A percentile compares a stretch with the other conserved stretches of the same genome.
phyloP scores from a whole-genome alignment of 805 yeast species.

The Candida jianshihensis region DNA sequence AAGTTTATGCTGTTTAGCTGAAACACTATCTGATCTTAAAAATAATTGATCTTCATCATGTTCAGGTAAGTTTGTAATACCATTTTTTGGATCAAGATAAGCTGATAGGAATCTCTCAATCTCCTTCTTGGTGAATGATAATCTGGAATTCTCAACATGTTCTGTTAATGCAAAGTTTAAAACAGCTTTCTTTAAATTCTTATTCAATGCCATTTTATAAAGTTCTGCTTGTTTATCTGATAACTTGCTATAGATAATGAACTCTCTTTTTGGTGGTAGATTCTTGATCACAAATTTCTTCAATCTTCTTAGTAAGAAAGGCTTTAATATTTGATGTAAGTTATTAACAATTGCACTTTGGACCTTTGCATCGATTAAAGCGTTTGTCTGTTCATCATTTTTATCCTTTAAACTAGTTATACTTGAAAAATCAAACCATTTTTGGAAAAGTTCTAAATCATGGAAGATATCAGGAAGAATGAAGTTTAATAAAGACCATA shows the following conservation, averaged over 20 bases:
- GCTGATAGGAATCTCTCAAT: constrained; percentile 38
- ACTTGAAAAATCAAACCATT: constrained; percentile 85
- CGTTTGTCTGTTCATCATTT: constrained; percentile 34
- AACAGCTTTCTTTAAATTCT: constrained; percentile 37
- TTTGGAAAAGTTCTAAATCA: constrained; percentile 82
- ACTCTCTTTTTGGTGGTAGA: constrained; percentile 88
- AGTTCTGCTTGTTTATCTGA: constrained; percentile 57
- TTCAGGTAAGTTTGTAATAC: constrained; percentile 14
- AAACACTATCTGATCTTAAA: constrained; percentile 5
- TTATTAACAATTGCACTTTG: constrained; percentile 62
- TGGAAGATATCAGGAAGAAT: constrained; percentile 89
- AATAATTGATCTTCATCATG: too few relatives aligned
- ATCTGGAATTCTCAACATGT: constrained; percentile 37
- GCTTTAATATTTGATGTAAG: constrained; percentile 81
- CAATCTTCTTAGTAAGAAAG: constrained; percentile 77
- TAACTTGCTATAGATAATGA: constrained; percentile 66
- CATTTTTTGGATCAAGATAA: constrained; percentile 26
- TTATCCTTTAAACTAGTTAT: constrained; percentile 33
- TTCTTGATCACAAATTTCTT: constrained; percentile 63
- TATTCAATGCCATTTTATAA: constrained; percentile 44
- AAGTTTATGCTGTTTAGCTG: background rate
- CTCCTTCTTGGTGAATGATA: constrained; percentile 17
- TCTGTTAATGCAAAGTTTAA: constrained; percentile 44
- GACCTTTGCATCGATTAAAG: constrained; percentile 48
- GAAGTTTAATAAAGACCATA: constrained; percentile 89